Evolutionary conservation across 2,329 filamentous ascomycete genomes (phyloP).

Genomic region (Exophiala alcalophila): DNA sequence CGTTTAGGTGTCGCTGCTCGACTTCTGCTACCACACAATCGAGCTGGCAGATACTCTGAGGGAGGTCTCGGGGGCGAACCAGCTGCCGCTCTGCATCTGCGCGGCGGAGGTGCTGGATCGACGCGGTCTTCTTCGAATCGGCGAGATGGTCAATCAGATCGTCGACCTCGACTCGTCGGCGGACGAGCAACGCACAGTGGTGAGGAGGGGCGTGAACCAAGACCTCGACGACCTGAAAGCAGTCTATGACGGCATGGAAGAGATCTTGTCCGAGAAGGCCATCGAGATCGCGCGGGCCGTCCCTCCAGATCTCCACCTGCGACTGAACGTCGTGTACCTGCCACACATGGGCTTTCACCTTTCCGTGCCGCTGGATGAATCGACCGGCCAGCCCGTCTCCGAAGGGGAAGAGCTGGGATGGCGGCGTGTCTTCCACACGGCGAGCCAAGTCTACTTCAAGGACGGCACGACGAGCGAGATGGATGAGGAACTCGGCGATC

Average conservation of each 20-base stretch:
- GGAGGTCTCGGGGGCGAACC: slow-evolving; percentile 54
- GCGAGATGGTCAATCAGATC: slow-evolving; percentile 67
- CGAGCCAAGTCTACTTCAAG: slow-evolving; percentile 78
- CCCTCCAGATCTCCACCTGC: slow-evolving; percentile 54
- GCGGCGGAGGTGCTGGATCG: slow-evolving; percentile 60
- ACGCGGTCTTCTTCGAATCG: slow-evolving; percentile 61
- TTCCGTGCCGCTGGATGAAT: slow-evolving; percentile 62
- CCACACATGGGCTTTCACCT: slow-evolving; percentile 90
- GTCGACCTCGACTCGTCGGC: slow-evolving; percentile 43
- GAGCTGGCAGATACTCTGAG: slow-evolving; percentile 64
- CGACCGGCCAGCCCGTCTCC: slow-evolving; percentile 59
- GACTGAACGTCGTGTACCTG: slow-evolving; percentile 79
- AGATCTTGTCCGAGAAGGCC: slow-evolving; percentile 67
- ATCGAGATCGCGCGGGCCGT: slow-evolving; percentile 61
- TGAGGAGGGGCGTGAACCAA: slow-evolving; percentile 67
- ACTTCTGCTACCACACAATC: slow-evolving; percentile 70
- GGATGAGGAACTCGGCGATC: slow-evolving; percentile 77
- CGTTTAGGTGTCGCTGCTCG: slow-evolving; percentile 69
- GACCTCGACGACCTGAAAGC: slow-evolving; percentile 75
- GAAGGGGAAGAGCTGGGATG: slow-evolving; percentile 65
- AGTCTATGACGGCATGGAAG: slow-evolving; percentile 72
- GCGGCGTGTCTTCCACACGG: slow-evolving; percentile 73
- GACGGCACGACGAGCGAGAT: slow-evolving; percentile 76
- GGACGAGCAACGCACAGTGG: slow-evolving; percentile 67
- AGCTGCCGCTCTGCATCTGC: slow-evolving; percentile 36